These are phyloP conservation scores for Trichosporon sp. DNA, from an alignment of 1,284 basidiomycete species.

Conservation along the genomic window DNA sequence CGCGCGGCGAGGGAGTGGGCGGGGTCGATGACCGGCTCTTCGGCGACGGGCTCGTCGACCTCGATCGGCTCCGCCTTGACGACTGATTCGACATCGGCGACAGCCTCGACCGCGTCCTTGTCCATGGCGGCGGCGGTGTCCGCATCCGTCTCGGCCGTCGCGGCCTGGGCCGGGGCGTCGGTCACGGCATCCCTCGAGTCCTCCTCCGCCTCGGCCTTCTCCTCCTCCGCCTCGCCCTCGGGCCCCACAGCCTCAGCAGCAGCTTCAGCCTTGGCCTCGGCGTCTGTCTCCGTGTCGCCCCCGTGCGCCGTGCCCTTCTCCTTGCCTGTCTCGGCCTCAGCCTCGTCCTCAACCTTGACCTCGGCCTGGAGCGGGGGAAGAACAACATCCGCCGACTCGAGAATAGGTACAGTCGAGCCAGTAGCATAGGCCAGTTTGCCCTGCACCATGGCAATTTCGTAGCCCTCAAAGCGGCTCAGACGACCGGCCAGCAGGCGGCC, in stretches of 20 bases:
- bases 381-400: conserved; percentile 63
- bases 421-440: conserved; percentile 80
- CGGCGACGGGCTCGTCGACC: conserved; percentile 39
- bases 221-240: not conserved
- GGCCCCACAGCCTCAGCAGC: not conserved
- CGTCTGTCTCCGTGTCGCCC: conserved; percentile 12
- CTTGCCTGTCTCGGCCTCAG: not conserved
- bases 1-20: conserved; percentile 26
- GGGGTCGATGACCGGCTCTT: not conserved
- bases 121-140: conserved; percentile 2
- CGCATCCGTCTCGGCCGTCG: conserved; percentile 22
- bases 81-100: conserved; percentile 4
- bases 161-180: conserved; percentile 20
- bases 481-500: conserved; percentile 66
- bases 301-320: not conserved
- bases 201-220: not conserved
- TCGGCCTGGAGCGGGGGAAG: conserved; percentile 59
- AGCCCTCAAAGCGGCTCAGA: conserved; percentile 97
- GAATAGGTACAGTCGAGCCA: conserved; percentile 67
- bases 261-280: conserved; percentile 10
- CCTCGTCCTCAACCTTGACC: conserved; percentile 26
- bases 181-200: conserved; percentile 1
- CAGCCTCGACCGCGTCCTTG: not conserved
- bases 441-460: conserved; percentile 87
- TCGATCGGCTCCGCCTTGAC: conserved; percentile 30